Base-by-base conservation (phyloP, 495 filamentous ascomycete genomes). In the Talaromyces nanjingensis region DNA sequence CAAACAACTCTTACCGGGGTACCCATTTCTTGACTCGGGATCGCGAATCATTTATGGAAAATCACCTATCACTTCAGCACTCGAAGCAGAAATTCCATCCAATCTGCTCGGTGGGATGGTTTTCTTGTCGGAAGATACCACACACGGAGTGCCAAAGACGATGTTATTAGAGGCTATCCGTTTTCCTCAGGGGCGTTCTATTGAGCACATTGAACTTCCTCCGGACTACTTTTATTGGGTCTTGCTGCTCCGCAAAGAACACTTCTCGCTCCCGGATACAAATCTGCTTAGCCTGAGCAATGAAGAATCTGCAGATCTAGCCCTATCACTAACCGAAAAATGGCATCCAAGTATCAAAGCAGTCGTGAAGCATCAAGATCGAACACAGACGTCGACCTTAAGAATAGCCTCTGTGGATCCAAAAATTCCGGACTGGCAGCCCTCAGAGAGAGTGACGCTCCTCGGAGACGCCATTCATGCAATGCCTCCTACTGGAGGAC, bases 401-500 rank as follows among this genome's bases (percentile, higher is more conserved):
- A 70, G 72, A 2, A 65, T 79, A 31, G 33, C 74, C 34, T 81
- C 79, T 6, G 78, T 73, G 6, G 67, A 65, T 56, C 75, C 74
- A n/a, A 68, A 77, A 22, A 68, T 80, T 18, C 66, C 67, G 4
- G 55, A 64, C 6, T 78, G 76, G 74, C 59, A 68, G 14, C 37
- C 71, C 6, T 69, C 69, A 34, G 69, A 72, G 3, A 74, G 81
- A 7, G 83, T 87, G n/a, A 86, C 85, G 0, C 71, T 87, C 7
- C 80, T 87, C 14, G 86, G 85, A 1, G 84, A 88, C 65, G 83
- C 85, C 0, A 82, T 74, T 25, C 86, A 88, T 68, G 76, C 76
- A 14, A 87, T 86, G 84, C 86, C 85, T 4, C 86, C 86, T 5
- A 84, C 84, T 0, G 83, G 81, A 0, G 84, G 84, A 2, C 80